Conservation (phyloP, 192 early-diverging fungal species). For the Phlyctochytrium bullatum region DNA sequence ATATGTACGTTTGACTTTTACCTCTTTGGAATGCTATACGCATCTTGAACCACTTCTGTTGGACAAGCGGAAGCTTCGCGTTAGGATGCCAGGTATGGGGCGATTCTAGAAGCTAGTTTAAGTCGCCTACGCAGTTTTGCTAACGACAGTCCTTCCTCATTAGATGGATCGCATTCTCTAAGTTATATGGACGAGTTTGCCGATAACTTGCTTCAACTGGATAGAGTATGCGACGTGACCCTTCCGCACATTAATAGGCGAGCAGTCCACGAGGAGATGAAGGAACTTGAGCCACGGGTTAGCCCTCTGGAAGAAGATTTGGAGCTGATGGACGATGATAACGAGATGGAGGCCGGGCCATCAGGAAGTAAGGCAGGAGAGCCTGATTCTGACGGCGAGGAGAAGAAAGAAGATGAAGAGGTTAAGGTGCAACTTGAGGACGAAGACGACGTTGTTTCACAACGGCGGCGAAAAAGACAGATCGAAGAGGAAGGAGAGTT, state of each 20-base stretch:
- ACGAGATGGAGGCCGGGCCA: conserved; percentile 17
- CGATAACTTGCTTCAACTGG: conserved; percentile 74
- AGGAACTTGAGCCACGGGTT: conserved; percentile 74
- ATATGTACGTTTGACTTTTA: conserved; percentile 82
- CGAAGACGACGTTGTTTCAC: not conserved
- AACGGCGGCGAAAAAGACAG: not conserved
- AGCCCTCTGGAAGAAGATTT: conserved; percentile 71
- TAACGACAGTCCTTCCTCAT: not conserved
- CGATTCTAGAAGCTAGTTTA: not conserved
- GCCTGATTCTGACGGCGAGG: not conserved
- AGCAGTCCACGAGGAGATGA: conserved; percentile 78
- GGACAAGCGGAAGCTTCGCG: conserved; percentile 84
- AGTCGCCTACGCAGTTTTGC: conserved; percentile 9
- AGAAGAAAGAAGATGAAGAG: conserved; percentile 10
- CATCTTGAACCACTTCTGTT: conserved; percentile 81
- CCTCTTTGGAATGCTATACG: conserved; percentile 75
- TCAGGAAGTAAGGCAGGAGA: conserved; percentile 1
- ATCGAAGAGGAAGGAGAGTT: not conserved
- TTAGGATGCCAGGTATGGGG: conserved; percentile 45
- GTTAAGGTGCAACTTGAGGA: conserved; percentile 2
- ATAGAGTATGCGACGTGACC: conserved; percentile 85
- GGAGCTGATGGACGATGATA: conserved; percentile 28
- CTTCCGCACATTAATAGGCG: conserved; percentile 81
- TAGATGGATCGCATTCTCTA: conserved; percentile 50
- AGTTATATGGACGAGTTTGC: conserved; percentile 90